A percentile compares a stretch with the other conserved stretches of the same genome.
Evolutionary conservation across 2,329 filamentous ascomycete genomes (phyloP).

Genomic region (Diaporthe nobilis): DNA sequence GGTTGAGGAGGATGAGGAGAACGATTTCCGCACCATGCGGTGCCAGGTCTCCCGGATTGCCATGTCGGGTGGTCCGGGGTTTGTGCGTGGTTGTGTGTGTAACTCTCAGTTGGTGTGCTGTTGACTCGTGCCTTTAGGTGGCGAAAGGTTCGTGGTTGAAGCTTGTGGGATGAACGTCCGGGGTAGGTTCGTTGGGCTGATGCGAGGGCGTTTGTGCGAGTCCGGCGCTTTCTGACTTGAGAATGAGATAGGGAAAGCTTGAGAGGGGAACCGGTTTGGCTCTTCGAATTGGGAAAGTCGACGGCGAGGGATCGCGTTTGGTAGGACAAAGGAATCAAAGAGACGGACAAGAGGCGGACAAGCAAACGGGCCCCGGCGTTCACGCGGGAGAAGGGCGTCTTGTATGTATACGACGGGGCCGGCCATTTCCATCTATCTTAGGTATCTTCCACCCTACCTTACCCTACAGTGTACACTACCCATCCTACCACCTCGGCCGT

Average conservation of each 20-base stretch:
- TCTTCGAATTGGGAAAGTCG: background rate
- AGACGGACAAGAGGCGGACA: slow-evolving; percentile 5
- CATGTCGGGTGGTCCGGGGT: slow-evolving; percentile 11
- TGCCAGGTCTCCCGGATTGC: slow-evolving; percentile 40
- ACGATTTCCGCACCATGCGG: slow-evolving; percentile 41
- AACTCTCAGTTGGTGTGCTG: background rate
- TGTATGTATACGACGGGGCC: background rate
- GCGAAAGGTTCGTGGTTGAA: slow-evolving; percentile 6
- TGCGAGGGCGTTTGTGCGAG: background rate
- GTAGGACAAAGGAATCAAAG: slow-evolving; percentile 23
- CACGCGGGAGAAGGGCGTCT: slow-evolving; percentile 3
- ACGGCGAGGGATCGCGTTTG: background rate
- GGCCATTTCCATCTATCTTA: background rate
- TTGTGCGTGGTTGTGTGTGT: background rate
- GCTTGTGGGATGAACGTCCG: background rate
- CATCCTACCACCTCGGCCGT: background rate
- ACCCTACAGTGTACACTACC: background rate
- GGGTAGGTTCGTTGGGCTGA: background rate
- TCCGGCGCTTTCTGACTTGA: background rate
- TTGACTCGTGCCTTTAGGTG: slow-evolving; percentile 15
- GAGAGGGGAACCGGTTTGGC: background rate
- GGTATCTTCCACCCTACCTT: background rate
- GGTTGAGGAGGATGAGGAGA: slow-evolving; percentile 36
- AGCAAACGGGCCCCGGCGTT: slow-evolving; percentile 20
- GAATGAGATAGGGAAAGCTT: background rate